Conservation (phyloP, 2,329 filamentous ascomycete genomes). For the Pseudocercospora macadamiae region DNA sequence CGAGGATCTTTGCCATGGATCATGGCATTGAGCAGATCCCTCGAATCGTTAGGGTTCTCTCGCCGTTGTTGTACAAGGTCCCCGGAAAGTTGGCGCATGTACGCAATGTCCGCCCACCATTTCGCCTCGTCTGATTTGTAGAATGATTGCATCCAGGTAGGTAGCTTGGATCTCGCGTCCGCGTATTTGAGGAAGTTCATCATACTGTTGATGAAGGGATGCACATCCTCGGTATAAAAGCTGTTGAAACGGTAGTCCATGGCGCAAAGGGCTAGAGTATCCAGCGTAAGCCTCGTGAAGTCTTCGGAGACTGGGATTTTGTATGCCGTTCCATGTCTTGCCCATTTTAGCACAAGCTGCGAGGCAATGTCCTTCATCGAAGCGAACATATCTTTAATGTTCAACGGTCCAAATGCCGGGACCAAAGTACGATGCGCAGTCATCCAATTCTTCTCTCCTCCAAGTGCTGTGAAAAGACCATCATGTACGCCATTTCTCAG, state of each 20-base stretch:
- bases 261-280: slow-evolving; percentile 65
- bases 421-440: slow-evolving; percentile 59
- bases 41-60: slow-evolving; percentile 58
- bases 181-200: slow-evolving; percentile 60
- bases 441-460: slow-evolving; percentile 41
- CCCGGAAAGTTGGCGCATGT: slow-evolving; percentile 58
- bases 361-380: slow-evolving; percentile 47
- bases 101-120: slow-evolving; percentile 58
- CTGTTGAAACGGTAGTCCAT: slow-evolving; percentile 71
- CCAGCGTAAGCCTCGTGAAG: slow-evolving; percentile 72
- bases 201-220: slow-evolving; percentile 73
- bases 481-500: slow-evolving; percentile 65
- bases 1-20: slow-evolving; percentile 67
- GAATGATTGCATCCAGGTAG: slow-evolving; percentile 49
- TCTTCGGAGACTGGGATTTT: slow-evolving; percentile 66
- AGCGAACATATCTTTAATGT: slow-evolving; percentile 68
- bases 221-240: slow-evolving; percentile 64
- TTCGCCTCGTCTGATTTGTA: slow-evolving; percentile 50
- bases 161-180: slow-evolving; percentile 36
- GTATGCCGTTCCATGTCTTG: slow-evolving; percentile 54
- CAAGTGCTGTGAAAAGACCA: slow-evolving; percentile 66
- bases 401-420: slow-evolving; percentile 70
- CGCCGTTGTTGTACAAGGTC: slow-evolving; percentile 65
- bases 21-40: slow-evolving; percentile 72
- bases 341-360: slow-evolving; percentile 41